phyloP scores from a whole-genome alignment of 441 rosid species.

The Populus hybrid region DNA sequence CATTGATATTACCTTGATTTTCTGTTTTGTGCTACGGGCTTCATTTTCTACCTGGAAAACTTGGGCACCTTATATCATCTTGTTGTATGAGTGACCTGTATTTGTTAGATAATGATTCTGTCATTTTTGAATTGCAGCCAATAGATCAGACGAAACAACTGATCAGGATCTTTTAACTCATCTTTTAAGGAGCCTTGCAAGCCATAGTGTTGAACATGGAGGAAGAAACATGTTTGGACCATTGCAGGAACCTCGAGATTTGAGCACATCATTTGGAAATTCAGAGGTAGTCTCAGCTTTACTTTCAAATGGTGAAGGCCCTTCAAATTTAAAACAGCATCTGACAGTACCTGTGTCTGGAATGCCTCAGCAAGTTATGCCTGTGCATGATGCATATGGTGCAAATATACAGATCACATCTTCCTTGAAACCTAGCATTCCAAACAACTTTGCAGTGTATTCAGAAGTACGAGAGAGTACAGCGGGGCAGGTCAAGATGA shows the following conservation, averaged over 20 bases:
- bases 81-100: not conserved
- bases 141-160: constrained; percentile 51
- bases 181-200: constrained; percentile 72
- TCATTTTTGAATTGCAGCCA: constrained; percentile 51
- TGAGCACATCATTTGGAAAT: constrained; percentile 39
- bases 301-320: constrained; percentile 43
- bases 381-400: constrained; percentile 25
- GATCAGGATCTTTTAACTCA: constrained; percentile 76
- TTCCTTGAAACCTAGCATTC: constrained; percentile 25
- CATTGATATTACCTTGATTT: constrained; percentile 4
- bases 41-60: not conserved
- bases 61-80: not conserved
- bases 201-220: constrained; percentile 47
- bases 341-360: constrained; percentile 34
- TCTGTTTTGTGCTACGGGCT: not conserved
- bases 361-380: constrained; percentile 39
- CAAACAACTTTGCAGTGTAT: constrained; percentile 25
- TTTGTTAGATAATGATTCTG: constrained; percentile 16
- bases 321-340: constrained; percentile 38
- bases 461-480: constrained; percentile 34
- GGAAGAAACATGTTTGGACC: constrained; percentile 56
- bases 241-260: constrained; percentile 54
- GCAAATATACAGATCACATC: constrained; percentile 20
- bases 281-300: constrained; percentile 42
- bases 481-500: constrained; percentile 50